phyloP scores from a whole-genome alignment of 352 stramenopile species.

The Globisporangium spinosum region DNA sequence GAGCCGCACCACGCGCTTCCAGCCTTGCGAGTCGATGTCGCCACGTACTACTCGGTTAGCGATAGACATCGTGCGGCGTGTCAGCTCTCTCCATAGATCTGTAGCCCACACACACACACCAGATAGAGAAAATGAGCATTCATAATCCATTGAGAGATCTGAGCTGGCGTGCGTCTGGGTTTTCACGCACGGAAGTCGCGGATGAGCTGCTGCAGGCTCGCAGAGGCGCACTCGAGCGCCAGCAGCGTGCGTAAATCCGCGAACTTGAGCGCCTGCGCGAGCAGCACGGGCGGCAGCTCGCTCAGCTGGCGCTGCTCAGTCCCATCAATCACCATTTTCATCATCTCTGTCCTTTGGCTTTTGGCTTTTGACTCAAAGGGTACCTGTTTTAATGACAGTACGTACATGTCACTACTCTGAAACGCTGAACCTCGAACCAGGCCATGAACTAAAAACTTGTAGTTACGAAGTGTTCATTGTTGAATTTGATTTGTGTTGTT shows the following conservation, averaged over 20 bases:
- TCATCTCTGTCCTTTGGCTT: background rate
- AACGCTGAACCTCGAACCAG: background rate
- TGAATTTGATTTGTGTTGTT: no score
- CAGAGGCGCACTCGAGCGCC: constrained; percentile 26
- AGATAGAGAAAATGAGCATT: background rate
- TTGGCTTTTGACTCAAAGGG: background rate
- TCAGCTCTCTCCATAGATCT: constrained; percentile 35
- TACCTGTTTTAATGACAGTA: background rate
- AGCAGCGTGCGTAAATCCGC: constrained; percentile 31
- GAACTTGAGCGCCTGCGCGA: constrained; percentile 40
- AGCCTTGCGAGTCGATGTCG: constrained; percentile 7
- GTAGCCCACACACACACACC: background rate
- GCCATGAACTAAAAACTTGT: no score
- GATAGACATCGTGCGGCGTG: constrained; percentile 16
- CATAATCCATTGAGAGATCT: background rate
- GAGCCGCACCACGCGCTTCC: constrained; percentile 36
- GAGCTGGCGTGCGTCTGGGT: constrained; percentile 10
- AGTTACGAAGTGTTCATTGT: no score
- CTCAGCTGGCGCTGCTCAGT: constrained; percentile 12
- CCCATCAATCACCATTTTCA: constrained; percentile 1
- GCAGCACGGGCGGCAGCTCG: constrained; percentile 39
- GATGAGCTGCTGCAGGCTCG: constrained; percentile 1
- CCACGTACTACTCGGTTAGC: background rate
- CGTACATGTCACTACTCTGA: background rate
- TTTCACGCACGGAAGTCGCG: constrained; percentile 15